Evolutionary conservation across 306 rosid genomes (phyloP).

Genomic region (Trifolium repens): DNA sequence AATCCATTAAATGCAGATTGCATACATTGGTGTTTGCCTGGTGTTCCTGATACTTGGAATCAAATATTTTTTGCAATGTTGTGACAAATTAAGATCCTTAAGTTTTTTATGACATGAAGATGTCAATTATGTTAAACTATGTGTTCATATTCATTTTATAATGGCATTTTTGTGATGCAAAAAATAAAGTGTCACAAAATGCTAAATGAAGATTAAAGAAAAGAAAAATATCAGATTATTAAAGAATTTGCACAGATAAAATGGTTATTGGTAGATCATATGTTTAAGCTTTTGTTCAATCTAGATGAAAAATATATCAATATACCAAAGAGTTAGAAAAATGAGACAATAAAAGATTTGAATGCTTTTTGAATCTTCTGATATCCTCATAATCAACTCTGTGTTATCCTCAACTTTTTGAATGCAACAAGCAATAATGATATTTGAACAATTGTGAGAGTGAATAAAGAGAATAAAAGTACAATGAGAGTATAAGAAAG

Average conservation of each 20-base stretch:
- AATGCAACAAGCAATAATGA: too few species aligned
- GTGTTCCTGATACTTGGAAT: slow-evolving; percentile 92
- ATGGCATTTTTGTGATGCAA: slow-evolving; percentile 21
- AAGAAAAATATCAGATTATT: not conserved
- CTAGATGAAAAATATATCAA: too few species aligned
- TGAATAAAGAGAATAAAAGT: too few species aligned
- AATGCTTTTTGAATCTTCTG: too few species aligned
- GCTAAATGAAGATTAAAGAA: not conserved
- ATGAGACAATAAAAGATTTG: too few species aligned
- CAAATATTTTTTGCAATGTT: slow-evolving; percentile 82
- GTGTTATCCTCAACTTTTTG: too few species aligned
- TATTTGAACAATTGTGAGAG: too few species aligned
- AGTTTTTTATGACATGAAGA: slow-evolving; percentile 44
- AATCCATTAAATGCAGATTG: slow-evolving; percentile 89
- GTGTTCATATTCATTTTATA: slow-evolving; percentile 29
- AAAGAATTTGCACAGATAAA: slow-evolving; percentile 24
- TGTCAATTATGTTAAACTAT: slow-evolving; percentile 41
- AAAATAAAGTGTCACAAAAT: not conserved
- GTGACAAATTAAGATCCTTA: slow-evolving; percentile 37
- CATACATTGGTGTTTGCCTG: slow-evolving; percentile 98
- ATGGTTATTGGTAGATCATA: not conserved
- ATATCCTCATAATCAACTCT: too few species aligned
- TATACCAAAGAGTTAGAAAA: too few species aligned
- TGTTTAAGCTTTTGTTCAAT: too few species aligned
- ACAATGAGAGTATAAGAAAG: too few species aligned